Percentiles rank a stretch among this genome's conserved stretches.
Conservation (phyloP, 1,284 basidiomycete genomes). For the Sphaerobolus stellatus region DNA sequence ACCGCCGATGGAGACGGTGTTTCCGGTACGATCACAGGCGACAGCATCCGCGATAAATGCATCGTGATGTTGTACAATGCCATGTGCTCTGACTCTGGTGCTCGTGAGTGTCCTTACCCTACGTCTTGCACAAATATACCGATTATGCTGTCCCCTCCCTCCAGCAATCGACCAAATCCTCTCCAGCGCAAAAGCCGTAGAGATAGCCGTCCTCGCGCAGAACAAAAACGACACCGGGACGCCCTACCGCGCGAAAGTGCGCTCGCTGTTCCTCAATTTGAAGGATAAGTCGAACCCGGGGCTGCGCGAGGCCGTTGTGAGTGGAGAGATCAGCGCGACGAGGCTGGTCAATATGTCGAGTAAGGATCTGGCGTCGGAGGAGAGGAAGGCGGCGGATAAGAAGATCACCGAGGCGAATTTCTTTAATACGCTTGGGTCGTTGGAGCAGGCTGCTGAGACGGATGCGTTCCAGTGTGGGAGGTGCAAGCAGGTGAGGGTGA, state of each 20-base stretch:
- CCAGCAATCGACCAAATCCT: conserved; percentile 65
- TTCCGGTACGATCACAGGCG: conserved; percentile 55
- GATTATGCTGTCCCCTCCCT: conserved; percentile 1
- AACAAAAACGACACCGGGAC: conserved; percentile 33
- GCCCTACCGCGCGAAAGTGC: conserved; percentile 77
- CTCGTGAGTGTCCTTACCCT: conserved; percentile 59
- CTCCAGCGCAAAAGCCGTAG: conserved; percentile 57
- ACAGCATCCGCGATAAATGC: conserved; percentile 85
- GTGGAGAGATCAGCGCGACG: conserved; percentile 71
- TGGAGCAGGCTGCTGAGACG: conserved; percentile 90
- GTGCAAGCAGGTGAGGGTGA: conserved; percentile 72
- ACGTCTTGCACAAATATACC: conserved; percentile 2
- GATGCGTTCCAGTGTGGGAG: conserved; percentile 96
- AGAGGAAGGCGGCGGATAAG: conserved; percentile 79
- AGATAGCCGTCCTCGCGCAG: conserved; percentile 55
- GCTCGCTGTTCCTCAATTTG: conserved; percentile 88
- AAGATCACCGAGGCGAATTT: conserved; percentile 88
- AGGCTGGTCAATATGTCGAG: conserved; percentile 82
- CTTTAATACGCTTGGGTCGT: conserved; percentile 89
- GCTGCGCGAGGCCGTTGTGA: conserved; percentile 81
- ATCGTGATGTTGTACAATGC: conserved; percentile 90
- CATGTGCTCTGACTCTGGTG: conserved; percentile 79
- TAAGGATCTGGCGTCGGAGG: conserved; percentile 96
- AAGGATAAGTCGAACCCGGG: conserved; percentile 95
- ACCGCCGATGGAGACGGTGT: conserved; percentile 71